Evolutionary conservation across 1,284 basidiomycete species (phyloP), one percentile per base, ranked within the genome.

Genomic region (Singerocomus inundabilis): DNA sequence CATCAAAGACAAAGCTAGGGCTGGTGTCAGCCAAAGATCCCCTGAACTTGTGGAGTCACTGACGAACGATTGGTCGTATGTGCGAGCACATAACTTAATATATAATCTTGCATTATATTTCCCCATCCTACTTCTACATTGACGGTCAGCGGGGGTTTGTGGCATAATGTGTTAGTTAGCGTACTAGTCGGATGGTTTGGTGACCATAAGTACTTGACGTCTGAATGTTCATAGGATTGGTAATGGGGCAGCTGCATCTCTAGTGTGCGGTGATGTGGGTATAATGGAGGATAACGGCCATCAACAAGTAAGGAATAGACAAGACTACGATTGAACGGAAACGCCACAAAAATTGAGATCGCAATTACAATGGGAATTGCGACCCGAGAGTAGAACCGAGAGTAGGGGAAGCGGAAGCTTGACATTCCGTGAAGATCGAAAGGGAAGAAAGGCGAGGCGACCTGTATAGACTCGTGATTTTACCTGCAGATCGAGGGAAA

Each of bases 41-140:
- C 4, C 0, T 31, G 4, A 1, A 6, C 9, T 9, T 25, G 9
- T 2, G 21, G 44, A 25, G 21, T 13, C 30, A 65, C 72, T 56
- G 29, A 74, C 70, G 69, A 64, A 47, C 68, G 60, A 46, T 66
- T 63, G 12, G 60, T 55, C 7, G 57, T 52, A 32, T 73, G 65
- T 4, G 68, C 69, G 16, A 74, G 57, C 51, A 40, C 57, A 57
- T 55, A 63, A 24, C 28, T 70, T 57, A 74, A 57, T 24, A 72
- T 57, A 48, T 69, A 59, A 45, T 76, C 73, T 51, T 74, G 72
- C 67, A 76, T 70, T 11, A 72, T 58, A 46, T 74, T 76, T 5
- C 67, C 73, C 72, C 69, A 75, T 9, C 69, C 72, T n/a, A 69
- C 66, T 25, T 13, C 60, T 65, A 6, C 13, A 26, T 15, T 2